These are phyloP conservation scores for Acanthamoeba healyi DNA, from an alignment of 208 protist genomes.

Conservation along the genomic window DNA sequence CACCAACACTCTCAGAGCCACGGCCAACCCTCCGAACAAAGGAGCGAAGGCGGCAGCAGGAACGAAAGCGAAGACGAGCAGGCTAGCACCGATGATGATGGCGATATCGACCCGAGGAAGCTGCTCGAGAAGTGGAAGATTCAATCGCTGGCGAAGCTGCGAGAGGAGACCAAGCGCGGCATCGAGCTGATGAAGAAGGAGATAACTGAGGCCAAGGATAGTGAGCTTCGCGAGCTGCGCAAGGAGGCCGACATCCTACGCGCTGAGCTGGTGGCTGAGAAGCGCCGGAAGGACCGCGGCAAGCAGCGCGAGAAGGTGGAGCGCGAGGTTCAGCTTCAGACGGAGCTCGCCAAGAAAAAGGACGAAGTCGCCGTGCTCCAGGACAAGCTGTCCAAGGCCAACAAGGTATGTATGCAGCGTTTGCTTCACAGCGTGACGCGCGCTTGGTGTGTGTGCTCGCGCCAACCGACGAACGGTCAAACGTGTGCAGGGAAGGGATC, in stretches of 20 bases:
- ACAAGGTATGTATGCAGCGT: neutral
- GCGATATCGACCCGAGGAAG: neutral
- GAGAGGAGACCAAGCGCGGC: constrained; percentile 9
- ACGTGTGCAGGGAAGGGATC: neutral
- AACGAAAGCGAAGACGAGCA: neutral
- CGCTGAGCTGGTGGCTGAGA: constrained; percentile 5
- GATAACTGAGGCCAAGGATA: neutral
- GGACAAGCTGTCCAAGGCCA: neutral
- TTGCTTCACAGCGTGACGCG: neutral
- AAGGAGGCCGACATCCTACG: constrained; percentile 16
- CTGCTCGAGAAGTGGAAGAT: constrained; percentile 53
- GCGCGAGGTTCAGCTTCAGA: constrained; percentile 3
- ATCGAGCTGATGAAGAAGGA: constrained; percentile 48
- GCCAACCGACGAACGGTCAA: too few relatives aligned
- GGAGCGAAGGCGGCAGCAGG: neutral
- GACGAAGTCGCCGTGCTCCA: neutral
- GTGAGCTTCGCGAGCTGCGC: neutral
- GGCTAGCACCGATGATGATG: neutral
- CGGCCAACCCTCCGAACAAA: neutral
- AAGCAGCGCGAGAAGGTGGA: constrained; percentile 31
- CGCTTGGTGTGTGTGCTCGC: neutral
- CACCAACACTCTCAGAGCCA: neutral
- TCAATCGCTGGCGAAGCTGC: neutral
- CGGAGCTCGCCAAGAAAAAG: constrained; percentile 24
- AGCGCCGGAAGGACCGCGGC: constrained; percentile 1